Evolutionary conservation across 2,329 filamentous ascomycete species (phyloP).

Genomic region (Botrytis pseudocinerea): DNA sequence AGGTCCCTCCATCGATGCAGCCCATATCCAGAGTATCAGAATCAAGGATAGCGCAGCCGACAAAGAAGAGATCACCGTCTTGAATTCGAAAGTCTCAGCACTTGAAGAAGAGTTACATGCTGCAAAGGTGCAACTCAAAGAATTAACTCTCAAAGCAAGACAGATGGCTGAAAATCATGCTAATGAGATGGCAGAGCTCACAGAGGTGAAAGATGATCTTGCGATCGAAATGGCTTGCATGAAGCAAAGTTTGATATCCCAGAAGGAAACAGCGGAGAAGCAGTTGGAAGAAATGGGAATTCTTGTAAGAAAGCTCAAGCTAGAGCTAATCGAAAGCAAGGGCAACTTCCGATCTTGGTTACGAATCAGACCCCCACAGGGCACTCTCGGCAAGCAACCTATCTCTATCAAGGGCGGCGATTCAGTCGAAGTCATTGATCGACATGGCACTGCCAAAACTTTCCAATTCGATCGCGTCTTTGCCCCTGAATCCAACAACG

Average conservation of each 20-base stretch:
- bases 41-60: neutral
- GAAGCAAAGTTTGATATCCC: neutral
- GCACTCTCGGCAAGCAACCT: neutral
- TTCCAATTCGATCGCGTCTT: constrained; percentile 97
- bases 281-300: neutral
- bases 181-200: neutral
- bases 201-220: neutral
- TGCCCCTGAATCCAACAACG: constrained; percentile 71
- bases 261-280: neutral
- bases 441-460: constrained; percentile 65
- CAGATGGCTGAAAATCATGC: neutral
- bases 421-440: neutral
- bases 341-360: constrained; percentile 5
- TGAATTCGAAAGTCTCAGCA: neutral
- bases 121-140: neutral
- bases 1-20: neutral
- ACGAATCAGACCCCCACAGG: neutral
- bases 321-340: constrained; percentile 5
- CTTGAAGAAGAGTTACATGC: constrained; percentile 1
- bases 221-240: neutral
- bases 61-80: neutral
- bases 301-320: neutral
- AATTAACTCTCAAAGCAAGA: neutral
- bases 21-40: neutral
- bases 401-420: neutral